Conservation (phyloP, 176 grass and related monocot species). For the Rhipidocladum racemiflorum region DNA sequence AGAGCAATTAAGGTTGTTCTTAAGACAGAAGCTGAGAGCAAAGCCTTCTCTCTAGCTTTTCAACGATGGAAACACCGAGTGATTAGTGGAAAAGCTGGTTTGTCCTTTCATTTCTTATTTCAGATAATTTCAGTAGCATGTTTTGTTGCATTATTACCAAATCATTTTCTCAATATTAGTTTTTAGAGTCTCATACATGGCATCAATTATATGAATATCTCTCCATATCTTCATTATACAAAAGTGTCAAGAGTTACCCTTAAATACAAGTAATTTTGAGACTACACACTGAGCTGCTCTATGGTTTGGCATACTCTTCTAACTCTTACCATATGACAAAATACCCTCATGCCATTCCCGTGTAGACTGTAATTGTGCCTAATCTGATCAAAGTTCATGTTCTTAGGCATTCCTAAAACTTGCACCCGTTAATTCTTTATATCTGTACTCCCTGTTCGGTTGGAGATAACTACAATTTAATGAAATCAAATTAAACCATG, state of each 20-base stretch:
- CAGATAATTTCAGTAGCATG: slow-evolving; percentile 34
- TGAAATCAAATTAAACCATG: background rate
- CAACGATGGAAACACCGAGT: slow-evolving; percentile 75
- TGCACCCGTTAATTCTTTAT: background rate
- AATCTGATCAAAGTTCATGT: background rate
- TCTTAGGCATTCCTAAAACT: background rate
- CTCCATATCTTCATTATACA: background rate
- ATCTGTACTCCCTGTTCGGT: background rate
- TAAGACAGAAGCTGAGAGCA: slow-evolving; percentile 85
- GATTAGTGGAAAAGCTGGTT: slow-evolving; percentile 66
- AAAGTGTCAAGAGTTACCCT: background rate
- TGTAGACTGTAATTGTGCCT: background rate
- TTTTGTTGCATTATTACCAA: slow-evolving; percentile 18
- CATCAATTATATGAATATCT: slow-evolving; percentile 7
- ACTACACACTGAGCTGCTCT: background rate
- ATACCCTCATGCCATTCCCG: background rate
- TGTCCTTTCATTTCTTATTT: slow-evolving; percentile 51
- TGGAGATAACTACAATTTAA: background rate
- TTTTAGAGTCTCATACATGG: background rate
- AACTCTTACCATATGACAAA: background rate
- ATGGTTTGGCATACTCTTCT: background rate
- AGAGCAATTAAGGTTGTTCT: slow-evolving; percentile 88
- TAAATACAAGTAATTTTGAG: background rate
- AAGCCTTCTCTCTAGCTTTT: slow-evolving; percentile 74
- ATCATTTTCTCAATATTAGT: background rate